Conservation (phyloP, 2,329 filamentous ascomycete genomes). For the Blastomyces emzantsi region DNA sequence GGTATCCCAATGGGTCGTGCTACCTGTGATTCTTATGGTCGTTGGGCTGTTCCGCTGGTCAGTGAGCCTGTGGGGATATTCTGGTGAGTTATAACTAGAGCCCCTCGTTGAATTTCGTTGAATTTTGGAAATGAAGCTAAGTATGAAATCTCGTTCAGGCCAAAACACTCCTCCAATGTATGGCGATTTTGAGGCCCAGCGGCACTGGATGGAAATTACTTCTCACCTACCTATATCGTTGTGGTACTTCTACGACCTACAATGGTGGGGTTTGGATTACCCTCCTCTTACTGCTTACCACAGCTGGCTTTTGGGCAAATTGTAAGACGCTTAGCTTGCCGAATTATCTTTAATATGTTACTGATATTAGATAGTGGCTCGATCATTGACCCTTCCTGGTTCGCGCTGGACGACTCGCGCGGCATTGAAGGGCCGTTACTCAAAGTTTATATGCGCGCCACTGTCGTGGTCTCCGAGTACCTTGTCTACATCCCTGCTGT, state of each 20-base stretch:
- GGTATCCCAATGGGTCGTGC: conserved; percentile 83
- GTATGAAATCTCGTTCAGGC: conserved; percentile 41
- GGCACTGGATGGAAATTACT: conserved; percentile 98
- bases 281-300: conserved; percentile 97
- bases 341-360: background rate
- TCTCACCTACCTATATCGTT: conserved; percentile 78
- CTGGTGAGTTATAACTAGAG: conserved; percentile 48
- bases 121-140: conserved; percentile 5
- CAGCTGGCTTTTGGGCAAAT: conserved; percentile 85
- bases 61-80: conserved; percentile 88
- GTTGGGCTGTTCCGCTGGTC: conserved; percentile 92
- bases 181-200: conserved; percentile 94
- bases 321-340: conserved; percentile 44
- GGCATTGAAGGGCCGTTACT: conserved; percentile 68
- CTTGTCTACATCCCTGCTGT: conserved; percentile 77
- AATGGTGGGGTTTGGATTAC: conserved; percentile 98
- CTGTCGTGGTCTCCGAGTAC: conserved; percentile 85
- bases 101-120: background rate
- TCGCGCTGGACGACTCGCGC: conserved; percentile 71
- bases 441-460: conserved; percentile 94
- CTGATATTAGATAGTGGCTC: conserved; percentile 48
- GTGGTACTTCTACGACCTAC: conserved; percentile 96
- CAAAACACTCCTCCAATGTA: conserved; percentile 78
- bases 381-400: conserved; percentile 74
- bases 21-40: conserved; percentile 80